Base-by-base conservation (phyloP, 768 basidiomycete genomes). In the Xanthoconium purpureum region DNA sequence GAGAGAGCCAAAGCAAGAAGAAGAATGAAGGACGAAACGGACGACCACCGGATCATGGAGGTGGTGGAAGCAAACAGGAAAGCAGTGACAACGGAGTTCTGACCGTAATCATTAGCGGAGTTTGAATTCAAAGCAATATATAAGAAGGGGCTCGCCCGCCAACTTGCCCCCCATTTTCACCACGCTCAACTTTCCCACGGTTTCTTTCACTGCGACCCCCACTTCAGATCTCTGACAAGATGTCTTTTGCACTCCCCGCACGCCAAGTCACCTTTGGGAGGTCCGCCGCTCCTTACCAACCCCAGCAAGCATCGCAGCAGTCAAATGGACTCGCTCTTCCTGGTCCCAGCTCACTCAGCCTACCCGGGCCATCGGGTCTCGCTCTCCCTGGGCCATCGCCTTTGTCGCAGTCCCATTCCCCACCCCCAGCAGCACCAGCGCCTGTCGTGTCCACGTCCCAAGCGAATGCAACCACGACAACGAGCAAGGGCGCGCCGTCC, bases 211-310 rank as follows among this genome's bases (percentile, higher is more conserved):
- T 28, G 66, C 54, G 60, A 73, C 67, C 43, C 40, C 57, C 52
- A 63, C 59, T 17, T 63, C 37, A 50, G 38, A 45, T 53, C 58
- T 64, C 54, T 3, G 30, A 39, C 18, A 50, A 46, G 30, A 80
- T 80, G 79, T 80, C 80, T 46, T 87, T 86, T 66, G 84, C 85
- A 35, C 78, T 91, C 52, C 88, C 88, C 59, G 82, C 89, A 58
- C 88, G 89, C 65, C 89, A 87, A 65, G 81, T 91, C 62, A 89
- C 83, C 51, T 89, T 91, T 66, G 87, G 85, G 53, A 83, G 89
- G 56, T 74, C 87, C 49, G 83, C 80, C 59, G 77, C 73, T 47
- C 66, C 77, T 10, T 71, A 74, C 35, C 74, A 78, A 44, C 75
- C 75, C 9, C 80, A 75, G 59, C 77, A 75, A 45, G 57, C 74